Percentiles rank a stretch among this genome's conserved stretches.
Conservation (phyloP, 768 basidiomycete species). For the Russula virescens region DNA sequence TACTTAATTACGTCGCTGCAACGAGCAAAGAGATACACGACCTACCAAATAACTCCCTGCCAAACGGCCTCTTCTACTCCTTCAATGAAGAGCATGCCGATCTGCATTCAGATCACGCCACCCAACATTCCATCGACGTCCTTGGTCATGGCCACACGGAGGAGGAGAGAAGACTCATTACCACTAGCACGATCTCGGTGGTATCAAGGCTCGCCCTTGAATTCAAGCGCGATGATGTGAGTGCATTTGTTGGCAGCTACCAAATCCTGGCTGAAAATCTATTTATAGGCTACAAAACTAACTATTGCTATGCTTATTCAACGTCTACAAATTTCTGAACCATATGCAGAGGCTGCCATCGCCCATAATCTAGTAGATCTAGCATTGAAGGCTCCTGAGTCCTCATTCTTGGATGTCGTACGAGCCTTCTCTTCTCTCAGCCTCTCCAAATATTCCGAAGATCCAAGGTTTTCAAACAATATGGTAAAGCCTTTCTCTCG, state of each 20-base stretch:
- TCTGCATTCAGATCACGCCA: constrained; percentile 37
- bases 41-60: constrained; percentile 38
- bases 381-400: constrained; percentile 70
- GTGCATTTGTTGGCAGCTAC: neutral
- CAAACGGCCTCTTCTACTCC: constrained; percentile 19
- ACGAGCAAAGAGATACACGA: constrained; percentile 74
- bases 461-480: constrained; percentile 83
- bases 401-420: constrained; percentile 78
- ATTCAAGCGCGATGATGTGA: constrained; percentile 78
- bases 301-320: constrained; percentile 93
- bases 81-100: constrained; percentile 24
- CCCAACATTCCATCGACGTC: constrained; percentile 53
- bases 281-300: constrained; percentile 64
- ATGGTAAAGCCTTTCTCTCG: constrained; percentile 47
- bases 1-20: constrained; percentile 86
- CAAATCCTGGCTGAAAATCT: neutral
- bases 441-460: constrained; percentile 81
- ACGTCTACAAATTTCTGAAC: constrained; percentile 76
- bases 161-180: constrained; percentile 78
- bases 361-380: constrained; percentile 89
- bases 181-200: constrained; percentile 87
- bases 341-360: constrained; percentile 85
- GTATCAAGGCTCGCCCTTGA: constrained; percentile 85
- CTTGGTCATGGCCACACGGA: constrained; percentile 67
- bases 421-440: constrained; percentile 80